Conservation (phyloP, 2,329 filamentous ascomycete genomes). For the Pyrenochaeta sp. region DNA sequence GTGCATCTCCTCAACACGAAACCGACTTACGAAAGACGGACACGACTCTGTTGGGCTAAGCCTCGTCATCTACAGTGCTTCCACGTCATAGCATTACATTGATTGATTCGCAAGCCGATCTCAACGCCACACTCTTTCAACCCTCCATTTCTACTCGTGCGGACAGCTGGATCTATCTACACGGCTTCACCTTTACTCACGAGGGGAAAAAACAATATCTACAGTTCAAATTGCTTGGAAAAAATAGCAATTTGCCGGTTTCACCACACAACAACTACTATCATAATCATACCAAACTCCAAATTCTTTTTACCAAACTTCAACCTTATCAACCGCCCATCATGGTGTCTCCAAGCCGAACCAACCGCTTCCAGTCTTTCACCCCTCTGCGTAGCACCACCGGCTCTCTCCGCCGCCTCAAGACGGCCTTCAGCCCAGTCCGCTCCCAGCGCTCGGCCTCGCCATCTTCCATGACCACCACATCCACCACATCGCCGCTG, state of each 20-base stretch:
- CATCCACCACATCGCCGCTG: constrained; percentile 38
- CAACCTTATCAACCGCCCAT: constrained; percentile 9
- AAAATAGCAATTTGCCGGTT: no score
- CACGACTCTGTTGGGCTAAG: constrained; percentile 12
- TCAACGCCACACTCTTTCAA: background rate
- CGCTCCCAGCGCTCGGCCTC: constrained; percentile 41
- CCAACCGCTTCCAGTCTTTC: constrained; percentile 51
- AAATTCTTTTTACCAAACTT: no score
- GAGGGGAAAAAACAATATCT: no score
- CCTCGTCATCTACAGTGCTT: constrained; percentile 21
- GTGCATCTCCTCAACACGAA: constrained; percentile 3
- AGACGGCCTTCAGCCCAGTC: constrained; percentile 46
- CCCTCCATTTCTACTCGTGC: background rate
- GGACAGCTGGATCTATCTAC: constrained; percentile 5
- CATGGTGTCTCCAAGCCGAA: constrained; percentile 41
- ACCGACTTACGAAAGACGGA: background rate
- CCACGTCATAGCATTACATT: constrained; percentile 14
- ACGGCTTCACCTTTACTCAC: background rate
- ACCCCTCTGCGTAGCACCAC: constrained; percentile 41
- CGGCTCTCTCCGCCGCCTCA: constrained; percentile 42
- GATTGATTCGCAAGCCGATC: constrained; percentile 9
- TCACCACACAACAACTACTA: background rate
- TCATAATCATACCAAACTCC: no score
- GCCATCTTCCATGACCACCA: constrained; percentile 26
- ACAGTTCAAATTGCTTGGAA: no score